Base-by-base conservation (phyloP, 306 rosid genomes). In the Cucumis melo region DNA sequence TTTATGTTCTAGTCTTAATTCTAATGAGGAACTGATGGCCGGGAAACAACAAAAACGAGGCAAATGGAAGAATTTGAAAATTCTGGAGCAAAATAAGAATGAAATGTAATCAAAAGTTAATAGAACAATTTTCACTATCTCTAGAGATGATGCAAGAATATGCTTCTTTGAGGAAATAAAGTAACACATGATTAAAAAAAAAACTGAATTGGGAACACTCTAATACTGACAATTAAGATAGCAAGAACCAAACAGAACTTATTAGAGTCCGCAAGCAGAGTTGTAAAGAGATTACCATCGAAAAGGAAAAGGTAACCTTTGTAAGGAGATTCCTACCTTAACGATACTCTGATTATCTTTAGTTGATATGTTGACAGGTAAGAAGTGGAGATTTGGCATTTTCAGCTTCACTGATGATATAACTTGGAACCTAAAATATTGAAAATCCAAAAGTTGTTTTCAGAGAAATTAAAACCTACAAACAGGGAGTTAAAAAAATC, bases 321-420 rank as follows among this genome's bases (percentile, higher is more conserved):
- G 79, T 78, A 79, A 58, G 62, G 73, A 54, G 56, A 57, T 67
- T 50, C 80, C 34, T 86, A 92, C 99, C 99, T 94, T 94, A 71
- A 94, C 97, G 78, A 94, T 79, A 39, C 68, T 79, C 62, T 27
- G 86, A 80, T 81, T 81, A 17, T 87, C 86, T 88, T 87, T 88
- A 85, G 80, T 89, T 64, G 94, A 87, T 64, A 94, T 70, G 78
- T 89, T 94, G 86, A 89, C 92, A 20, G 99, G 96, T 66, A 94
- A 78, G 90, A 94, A 94, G 82, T 94, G 99, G 80, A 94, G 81
- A 80, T 94, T 94, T 75, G 99, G 99, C 99, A 94, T 90, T 84
- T 90, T 92, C 76, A 94, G 88, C 78, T 85, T 85, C 84, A 94
- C 75, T 10, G 85, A 83, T 63, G 86, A 83, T 61, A 94, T 78